Conservation (phyloP, 169 alveolate species). For the Cyclospora cayetanensis region DNA sequence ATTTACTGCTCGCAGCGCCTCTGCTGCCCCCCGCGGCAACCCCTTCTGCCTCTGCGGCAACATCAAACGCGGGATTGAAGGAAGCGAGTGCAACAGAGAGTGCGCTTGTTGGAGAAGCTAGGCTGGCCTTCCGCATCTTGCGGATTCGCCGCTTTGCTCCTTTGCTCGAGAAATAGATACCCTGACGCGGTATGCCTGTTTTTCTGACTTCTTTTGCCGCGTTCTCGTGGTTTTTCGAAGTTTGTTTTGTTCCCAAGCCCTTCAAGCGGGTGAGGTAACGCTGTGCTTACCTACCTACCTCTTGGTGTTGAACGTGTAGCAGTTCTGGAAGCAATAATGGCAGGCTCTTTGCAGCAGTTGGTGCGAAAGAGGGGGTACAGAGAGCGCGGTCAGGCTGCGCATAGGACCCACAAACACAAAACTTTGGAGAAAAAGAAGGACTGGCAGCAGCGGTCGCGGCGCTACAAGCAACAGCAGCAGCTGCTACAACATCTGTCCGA, state of each 20-base stretch:
- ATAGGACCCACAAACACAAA: not conserved
- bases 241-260: no score
- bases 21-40: not conserved
- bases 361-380: slow-evolving; percentile 37
- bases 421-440: slow-evolving; percentile 51
- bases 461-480: slow-evolving; percentile 48
- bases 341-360: slow-evolving; percentile 23
- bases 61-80: not conserved
- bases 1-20: not conserved
- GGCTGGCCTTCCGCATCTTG: not conserved
- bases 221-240: not conserved
- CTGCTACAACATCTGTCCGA: slow-evolving; percentile 31
- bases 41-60: not conserved
- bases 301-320: no score
- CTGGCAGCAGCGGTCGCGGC: slow-evolving; percentile 26
- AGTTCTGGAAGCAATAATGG: not conserved
- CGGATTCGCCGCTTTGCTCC: not conserved
- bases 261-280: no score
- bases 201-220: not conserved
- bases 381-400: slow-evolving; percentile 15
- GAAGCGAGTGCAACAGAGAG: not conserved
- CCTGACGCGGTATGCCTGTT: not conserved
- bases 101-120: not conserved
- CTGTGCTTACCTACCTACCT: no score
- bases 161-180: not conserved